A percentile compares a stretch with the other conserved stretches of the same genome.
phyloP scores from a whole-genome alignment of 768 basidiomycete genomes.

The Hypsizygus marmoreus region DNA sequence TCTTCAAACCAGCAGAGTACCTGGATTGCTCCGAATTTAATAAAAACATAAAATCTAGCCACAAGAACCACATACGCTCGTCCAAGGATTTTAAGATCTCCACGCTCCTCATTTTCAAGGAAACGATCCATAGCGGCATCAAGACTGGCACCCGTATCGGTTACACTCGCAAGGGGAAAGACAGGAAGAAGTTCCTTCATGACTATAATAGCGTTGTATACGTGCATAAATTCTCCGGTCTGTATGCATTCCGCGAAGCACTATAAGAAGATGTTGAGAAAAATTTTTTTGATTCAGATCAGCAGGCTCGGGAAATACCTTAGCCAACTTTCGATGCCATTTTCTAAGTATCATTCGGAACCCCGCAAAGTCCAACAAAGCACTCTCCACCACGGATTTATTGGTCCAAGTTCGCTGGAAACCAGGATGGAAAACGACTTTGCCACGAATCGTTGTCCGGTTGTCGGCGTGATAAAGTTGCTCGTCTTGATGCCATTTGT shows the following conservation, averaged over 20 bases:
- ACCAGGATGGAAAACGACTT: slow-evolving; percentile 64
- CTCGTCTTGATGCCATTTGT: slow-evolving; percentile 81
- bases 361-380: slow-evolving; percentile 66
- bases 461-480: slow-evolving; percentile 71
- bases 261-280: slow-evolving; percentile 37
- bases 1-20: slow-evolving; percentile 75
- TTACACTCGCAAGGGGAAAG: slow-evolving; percentile 74
- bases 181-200: slow-evolving; percentile 88
- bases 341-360: slow-evolving; percentile 77
- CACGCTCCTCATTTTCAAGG: slow-evolving; percentile 74
- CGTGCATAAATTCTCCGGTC: slow-evolving; percentile 93
- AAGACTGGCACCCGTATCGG: slow-evolving; percentile 54
- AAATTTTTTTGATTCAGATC: neutral
- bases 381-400: slow-evolving; percentile 47
- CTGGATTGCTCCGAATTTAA: slow-evolving; percentile 33
- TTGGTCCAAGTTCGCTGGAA: slow-evolving; percentile 56
- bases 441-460: slow-evolving; percentile 63
- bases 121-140: slow-evolving; percentile 65
- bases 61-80: slow-evolving; percentile 58
- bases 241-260: slow-evolving; percentile 79
- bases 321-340: slow-evolving; percentile 78
- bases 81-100: slow-evolving; percentile 81
- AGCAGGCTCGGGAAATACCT: slow-evolving; percentile 54
- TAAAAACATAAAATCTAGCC: slow-evolving; percentile 1
- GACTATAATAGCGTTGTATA: slow-evolving; percentile 95